Evolutionary conservation across 345 rosid species (phyloP).

Genomic region (Bruguiera gymnorhiza): DNA sequence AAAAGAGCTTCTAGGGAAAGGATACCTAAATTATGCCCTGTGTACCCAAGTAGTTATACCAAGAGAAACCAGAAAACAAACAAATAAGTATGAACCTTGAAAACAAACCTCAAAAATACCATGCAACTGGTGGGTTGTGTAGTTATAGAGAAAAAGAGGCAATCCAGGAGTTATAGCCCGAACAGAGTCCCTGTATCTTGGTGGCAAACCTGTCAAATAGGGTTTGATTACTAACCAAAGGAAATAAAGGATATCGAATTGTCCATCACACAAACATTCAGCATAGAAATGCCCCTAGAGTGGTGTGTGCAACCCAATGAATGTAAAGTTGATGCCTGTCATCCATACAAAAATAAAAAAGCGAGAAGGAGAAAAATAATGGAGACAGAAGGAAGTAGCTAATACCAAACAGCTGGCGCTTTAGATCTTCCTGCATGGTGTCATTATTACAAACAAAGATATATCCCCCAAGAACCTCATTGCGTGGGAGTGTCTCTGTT

Average conservation of each 20-base stretch:
- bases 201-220: constrained; percentile 73
- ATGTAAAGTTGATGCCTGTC: neutral
- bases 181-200: constrained; percentile 94
- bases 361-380: neutral
- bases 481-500: constrained; percentile 82
- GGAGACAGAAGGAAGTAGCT: neutral
- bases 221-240: neutral
- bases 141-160: constrained; percentile 90
- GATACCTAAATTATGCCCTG: neutral
- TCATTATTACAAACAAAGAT: constrained; percentile 98
- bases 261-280: neutral
- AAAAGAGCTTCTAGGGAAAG: neutral
- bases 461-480: constrained; percentile 98
- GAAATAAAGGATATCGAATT: too few species aligned
- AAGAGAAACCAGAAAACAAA: neutral
- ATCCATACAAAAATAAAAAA: neutral
- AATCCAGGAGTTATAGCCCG: constrained; percentile 97
- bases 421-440: constrained; percentile 97
- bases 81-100: neutral
- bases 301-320: too few species aligned
- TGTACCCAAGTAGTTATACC: neutral
- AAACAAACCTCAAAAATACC: constrained; percentile 91
- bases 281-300: neutral
- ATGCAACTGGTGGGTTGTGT: constrained; percentile 96
- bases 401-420: constrained; percentile 92